A percentile compares a stretch with the other conserved stretches of the same genome.
These are phyloP conservation scores for Lactarius quietus DNA, from an alignment of 768 basidiomycete species.

Conservation along the genomic window DNA sequence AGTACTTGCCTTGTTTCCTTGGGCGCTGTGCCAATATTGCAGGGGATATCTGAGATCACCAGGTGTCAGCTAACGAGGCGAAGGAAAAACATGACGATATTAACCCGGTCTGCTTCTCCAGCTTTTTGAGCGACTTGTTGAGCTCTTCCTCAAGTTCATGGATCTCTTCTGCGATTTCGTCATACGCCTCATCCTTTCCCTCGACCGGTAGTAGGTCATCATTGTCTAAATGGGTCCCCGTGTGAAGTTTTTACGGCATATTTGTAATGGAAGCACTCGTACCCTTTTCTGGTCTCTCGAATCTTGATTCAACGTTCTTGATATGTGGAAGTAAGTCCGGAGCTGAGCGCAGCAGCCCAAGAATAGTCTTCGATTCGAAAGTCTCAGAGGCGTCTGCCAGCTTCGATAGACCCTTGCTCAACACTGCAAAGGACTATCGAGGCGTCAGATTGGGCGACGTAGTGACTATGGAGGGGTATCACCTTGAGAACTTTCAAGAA, in stretches of 20 bases:
- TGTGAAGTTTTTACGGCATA: neutral
- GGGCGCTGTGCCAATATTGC: conserved; percentile 71
- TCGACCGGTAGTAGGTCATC: conserved; percentile 73
- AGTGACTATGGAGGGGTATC: conserved; percentile 7
- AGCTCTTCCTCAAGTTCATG: conserved; percentile 64
- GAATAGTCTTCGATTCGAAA: conserved; percentile 76
- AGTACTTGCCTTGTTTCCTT: conserved; percentile 68
- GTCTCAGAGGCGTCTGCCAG: conserved; percentile 62
- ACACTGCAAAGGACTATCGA: conserved; percentile 67
- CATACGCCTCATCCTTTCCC: conserved; percentile 87
- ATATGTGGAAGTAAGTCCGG: conserved; percentile 76
- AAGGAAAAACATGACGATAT: conserved; percentile 22
- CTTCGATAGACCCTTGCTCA: conserved; percentile 61
- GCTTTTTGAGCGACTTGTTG: conserved; percentile 59
- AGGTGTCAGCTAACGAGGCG: neutral
- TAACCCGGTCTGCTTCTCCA: conserved; percentile 68
- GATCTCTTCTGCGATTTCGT: conserved; percentile 72
- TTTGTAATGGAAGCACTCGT: neutral
- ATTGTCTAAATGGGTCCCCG: conserved; percentile 37
- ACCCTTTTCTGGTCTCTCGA: conserved; percentile 63
- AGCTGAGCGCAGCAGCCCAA: conserved; percentile 69
- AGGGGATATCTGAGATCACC: conserved; percentile 45
- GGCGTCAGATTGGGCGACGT: neutral
- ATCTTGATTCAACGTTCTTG: conserved; percentile 71
- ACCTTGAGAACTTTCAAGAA: conserved; percentile 83